Evolutionary conservation across 768 basidiomycete species (phyloP), one percentile per base, ranked within the genome.

Genomic region (Cytidiella melzeri): DNA sequence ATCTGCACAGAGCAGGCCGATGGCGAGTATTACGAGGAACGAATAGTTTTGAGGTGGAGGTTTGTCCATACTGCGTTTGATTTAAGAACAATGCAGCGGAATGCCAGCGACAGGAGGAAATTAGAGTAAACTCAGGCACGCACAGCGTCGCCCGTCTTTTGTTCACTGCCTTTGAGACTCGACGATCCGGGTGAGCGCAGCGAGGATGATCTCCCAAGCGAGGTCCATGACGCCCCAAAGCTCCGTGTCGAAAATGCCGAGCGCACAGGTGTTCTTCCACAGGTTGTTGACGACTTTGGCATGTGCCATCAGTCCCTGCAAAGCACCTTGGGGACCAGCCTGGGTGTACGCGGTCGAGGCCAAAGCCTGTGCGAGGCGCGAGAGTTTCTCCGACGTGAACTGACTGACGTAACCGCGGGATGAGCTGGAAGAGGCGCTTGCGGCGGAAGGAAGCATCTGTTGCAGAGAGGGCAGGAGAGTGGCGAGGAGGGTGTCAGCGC

Each of bases 191-290:
- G 58, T 64, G 41, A 80, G 64, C 15, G 76, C 72, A 2, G 44
- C 56, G 52, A 79, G 53, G 26, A 77, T 64, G n/a, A 67, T 58
- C 44, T 70, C 75, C 76, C 77, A 80, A 7, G 74, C 72, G 27
- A 73, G 60, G 47, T 80, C 75, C 34, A 79, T 63, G 18, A 70
- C 65, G 25, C 66, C 67, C 70, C 76, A 79, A 13, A 79, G 66
- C 27, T 61, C 61, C 39, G 57, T 55, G 54, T 80, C 79, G 55
- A 68, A 68, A 53, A 80, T 71, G 30, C 79, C 79, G 24, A 80
- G 63, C 10, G 69, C 69, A 51, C 70, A 72, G 3, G 61, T 72
- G 55, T 79, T 78, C 36, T 70, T 68, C 79, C 79, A 80, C 7
- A 79, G 56, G 12, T 75, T 76, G 50, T 74, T 69, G 40, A 75